Evolutionary conservation across 768 basidiomycete genomes (phyloP), one percentile per base, ranked within the genome.

Genomic region (Paxillus rubicundulus): DNA sequence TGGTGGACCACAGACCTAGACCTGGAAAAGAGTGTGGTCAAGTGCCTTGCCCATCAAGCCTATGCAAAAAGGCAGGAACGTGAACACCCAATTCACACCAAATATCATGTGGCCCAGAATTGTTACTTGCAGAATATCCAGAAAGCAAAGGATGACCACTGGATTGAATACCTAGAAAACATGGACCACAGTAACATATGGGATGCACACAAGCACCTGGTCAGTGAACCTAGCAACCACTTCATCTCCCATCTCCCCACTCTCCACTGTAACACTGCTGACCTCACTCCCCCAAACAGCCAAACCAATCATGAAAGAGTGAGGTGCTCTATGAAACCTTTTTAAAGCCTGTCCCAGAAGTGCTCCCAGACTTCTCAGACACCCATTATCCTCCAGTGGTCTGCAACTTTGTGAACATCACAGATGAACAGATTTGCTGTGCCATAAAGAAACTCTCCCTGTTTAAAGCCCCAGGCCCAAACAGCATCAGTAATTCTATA

Each of bases 1-100:
- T 75, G 72, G 74, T 76, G 65, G 69, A 62, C 47, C 10, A 43
- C 53, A 12, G 69, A 70, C 0, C 68, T 77, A 3, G 47, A 47
- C 55, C 0, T 28, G 59, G 20, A 60, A 60, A 13, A 33, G 58
- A 5, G 46, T n/a, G n/a, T 56, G 0, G 54, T 62, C 5, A 52
- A 57, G 41, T 8, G 2, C 9, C 32, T 67, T 14, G 53, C 58
- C 3, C 33, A 53, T 0, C 20, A 47, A 0, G 28, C 65, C 0
- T 48, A 53, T 18, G 45, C 39, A 0, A 47, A 50, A 33, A 50
- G 60, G 27, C 43, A 39, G 1, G 14, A 51, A 0, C 52, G 43
- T 0, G 47, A 61, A 0, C 67, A 74, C 61, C 67, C 63, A 0
- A 28, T 50, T 0, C 67, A 70, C 28, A 39, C 49, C 20, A 56